A percentile compares a stretch with the other conserved stretches of the same genome.
Conservation (phyloP, 2,329 filamentous ascomycete species). For the Beauveria rudraprayagi region DNA sequence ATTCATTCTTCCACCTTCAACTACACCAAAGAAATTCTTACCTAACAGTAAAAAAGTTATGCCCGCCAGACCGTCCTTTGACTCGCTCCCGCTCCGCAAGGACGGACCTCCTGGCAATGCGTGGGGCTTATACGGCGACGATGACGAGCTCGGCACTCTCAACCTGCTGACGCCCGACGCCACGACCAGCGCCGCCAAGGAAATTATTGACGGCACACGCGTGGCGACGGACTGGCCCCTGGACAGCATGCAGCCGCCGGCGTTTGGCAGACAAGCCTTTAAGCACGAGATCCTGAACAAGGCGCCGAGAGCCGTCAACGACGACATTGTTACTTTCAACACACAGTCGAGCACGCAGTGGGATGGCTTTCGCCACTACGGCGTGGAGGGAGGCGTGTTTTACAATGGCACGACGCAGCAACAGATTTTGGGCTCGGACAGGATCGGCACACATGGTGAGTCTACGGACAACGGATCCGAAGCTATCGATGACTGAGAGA, state of each 20-base stretch:
- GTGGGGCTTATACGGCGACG: conserved; percentile 45
- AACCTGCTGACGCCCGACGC: conserved; percentile 40
- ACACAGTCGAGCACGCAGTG: conserved; percentile 32
- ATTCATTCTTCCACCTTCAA: neutral
- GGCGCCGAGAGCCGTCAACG: conserved; percentile 22
- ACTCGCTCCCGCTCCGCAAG: conserved; percentile 40
- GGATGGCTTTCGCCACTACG: conserved; percentile 32
- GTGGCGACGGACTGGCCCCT: conserved; percentile 29
- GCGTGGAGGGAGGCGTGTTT: conserved; percentile 27
- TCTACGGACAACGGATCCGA: neutral
- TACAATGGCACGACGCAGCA: conserved; percentile 31
- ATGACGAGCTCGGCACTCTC: conserved; percentile 45
- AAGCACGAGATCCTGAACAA: conserved; percentile 24
- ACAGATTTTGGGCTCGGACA: conserved; percentile 30
- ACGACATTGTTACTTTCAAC: conserved; percentile 27
- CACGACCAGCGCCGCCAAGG: conserved; percentile 18
- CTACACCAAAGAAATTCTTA: no score
- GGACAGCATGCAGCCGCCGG: conserved; percentile 24
- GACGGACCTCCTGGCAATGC: conserved; percentile 44
- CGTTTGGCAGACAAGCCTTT: conserved; percentile 24
- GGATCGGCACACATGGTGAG: conserved; percentile 24
- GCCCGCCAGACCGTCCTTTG: conserved; percentile 26
- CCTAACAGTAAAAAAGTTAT: neutral
- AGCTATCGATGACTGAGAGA: no score
- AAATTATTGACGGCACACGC: conserved; percentile 23